phyloP scores from a whole-genome alignment of 768 basidiomycete species.

The Bullera alba region DNA sequence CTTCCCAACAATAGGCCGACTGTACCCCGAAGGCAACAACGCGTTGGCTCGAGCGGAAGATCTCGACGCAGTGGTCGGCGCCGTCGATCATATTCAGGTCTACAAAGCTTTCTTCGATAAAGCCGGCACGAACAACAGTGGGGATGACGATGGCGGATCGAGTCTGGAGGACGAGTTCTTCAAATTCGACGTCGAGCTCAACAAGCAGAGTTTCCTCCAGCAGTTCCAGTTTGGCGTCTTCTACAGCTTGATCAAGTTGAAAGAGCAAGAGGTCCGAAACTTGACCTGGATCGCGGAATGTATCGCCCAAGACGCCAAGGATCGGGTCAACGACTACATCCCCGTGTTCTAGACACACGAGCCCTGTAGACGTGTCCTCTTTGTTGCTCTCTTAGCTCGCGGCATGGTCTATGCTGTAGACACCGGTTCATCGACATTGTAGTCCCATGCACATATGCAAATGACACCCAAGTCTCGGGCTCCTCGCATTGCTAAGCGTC shows the following conservation, averaged over 20 bases:
- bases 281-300: constrained; percentile 76
- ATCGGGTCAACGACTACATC: constrained; percentile 92
- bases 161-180: constrained; percentile 89
- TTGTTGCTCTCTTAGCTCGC: too few relatives aligned
- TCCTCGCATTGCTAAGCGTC: too few relatives aligned
- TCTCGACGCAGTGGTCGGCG: constrained; percentile 79
- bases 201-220: constrained; percentile 91
- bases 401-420: too few relatives aligned
- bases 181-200: constrained; percentile 80
- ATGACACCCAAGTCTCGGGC: too few relatives aligned
- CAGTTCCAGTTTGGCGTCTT: constrained; percentile 91
- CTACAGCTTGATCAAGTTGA: constrained; percentile 62
- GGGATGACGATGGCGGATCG: constrained; percentile 54
- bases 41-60: constrained; percentile 89
- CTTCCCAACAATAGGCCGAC: constrained; percentile 85
- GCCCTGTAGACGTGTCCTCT: too few relatives aligned
- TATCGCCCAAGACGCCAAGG: constrained; percentile 91
- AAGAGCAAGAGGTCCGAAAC: constrained; percentile 51
- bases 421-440: too few relatives aligned
- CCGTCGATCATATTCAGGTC: constrained; percentile 80
- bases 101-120: constrained; percentile 84
- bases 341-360: constrained; percentile 47
- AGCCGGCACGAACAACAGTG: constrained; percentile 48
- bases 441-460: too few relatives aligned
- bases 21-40: constrained; percentile 95